phyloP scores from a whole-genome alignment of 768 basidiomycete genomes.

The Fomitopsis serialis region DNA sequence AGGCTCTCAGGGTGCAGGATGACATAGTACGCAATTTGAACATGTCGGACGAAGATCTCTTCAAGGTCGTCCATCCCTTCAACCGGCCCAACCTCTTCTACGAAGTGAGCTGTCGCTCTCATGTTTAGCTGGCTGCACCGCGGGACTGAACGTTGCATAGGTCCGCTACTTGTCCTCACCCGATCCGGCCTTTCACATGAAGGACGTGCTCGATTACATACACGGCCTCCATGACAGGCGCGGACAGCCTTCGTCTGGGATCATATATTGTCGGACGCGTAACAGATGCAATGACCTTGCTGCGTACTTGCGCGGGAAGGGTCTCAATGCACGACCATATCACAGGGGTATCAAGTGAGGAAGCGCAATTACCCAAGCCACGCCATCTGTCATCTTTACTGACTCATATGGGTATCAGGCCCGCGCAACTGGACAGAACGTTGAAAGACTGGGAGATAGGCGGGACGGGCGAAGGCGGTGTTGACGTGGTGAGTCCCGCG shows the following conservation, averaged over 20 bases:
- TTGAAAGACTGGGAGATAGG: conserved; percentile 55
- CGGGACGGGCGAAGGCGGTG: conserved; percentile 42
- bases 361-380: neutral
- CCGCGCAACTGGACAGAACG: conserved; percentile 43
- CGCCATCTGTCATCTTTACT: neutral
- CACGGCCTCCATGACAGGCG: conserved; percentile 53
- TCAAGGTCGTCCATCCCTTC: conserved; percentile 70
- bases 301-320: conserved; percentile 56
- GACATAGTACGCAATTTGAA: conserved; percentile 68
- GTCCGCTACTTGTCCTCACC: conserved; percentile 58
- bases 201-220: conserved; percentile 64
- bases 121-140: neutral
- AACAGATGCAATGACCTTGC: conserved; percentile 65
- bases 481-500: conserved; percentile 58
- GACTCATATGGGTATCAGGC: conserved; percentile 28
- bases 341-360: conserved; percentile 63
- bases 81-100: conserved; percentile 79
- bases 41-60: conserved; percentile 51
- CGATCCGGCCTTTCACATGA: conserved; percentile 50
- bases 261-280: conserved; percentile 73
- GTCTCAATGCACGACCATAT: conserved; percentile 65
- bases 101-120: conserved; percentile 41
- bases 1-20: conserved; percentile 52
- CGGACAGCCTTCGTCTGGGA: conserved; percentile 57
- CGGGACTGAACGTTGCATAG: conserved; percentile 27